These are phyloP conservation scores for Piromyces sp. DNA, from an alignment of 192 early-diverging fungal genomes.

Conservation along the genomic window DNA sequence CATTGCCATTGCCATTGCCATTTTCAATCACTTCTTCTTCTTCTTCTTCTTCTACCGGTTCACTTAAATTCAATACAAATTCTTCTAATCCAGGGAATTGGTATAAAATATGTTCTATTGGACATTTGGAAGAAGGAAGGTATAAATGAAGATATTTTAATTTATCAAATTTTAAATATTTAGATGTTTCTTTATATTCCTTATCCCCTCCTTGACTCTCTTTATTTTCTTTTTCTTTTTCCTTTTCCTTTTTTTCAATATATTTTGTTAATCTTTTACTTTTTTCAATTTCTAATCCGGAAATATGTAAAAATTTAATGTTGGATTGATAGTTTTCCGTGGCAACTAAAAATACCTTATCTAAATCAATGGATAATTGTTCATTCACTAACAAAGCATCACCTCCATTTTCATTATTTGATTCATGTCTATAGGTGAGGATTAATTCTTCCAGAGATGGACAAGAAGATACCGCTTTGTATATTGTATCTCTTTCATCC, in stretches of 20 bases:
- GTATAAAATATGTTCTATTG: neutral
- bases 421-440: neutral
- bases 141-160: neutral
- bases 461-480: neutral
- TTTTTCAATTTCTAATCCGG: neutral
- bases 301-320: neutral
- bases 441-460: neutral
- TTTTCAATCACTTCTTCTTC: too few species aligned
- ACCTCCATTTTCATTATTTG: neutral
- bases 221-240: neutral
- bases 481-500: neutral
- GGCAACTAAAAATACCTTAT: neutral
- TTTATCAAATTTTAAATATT: neutral
- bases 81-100: neutral
- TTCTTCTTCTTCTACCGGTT: neutral
- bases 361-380: neutral
- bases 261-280: neutral
- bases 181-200: neutral
- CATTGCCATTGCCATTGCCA: too few species aligned
- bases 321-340: neutral
- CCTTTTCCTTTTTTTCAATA: too few species aligned
- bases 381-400: neutral
- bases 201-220: neutral
- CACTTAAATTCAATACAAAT: neutral
- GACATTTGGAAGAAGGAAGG: neutral